These are phyloP conservation scores for Hemileccinum rubropunctum DNA, from an alignment of 768 basidiomycete genomes.

Conservation along the genomic window DNA sequence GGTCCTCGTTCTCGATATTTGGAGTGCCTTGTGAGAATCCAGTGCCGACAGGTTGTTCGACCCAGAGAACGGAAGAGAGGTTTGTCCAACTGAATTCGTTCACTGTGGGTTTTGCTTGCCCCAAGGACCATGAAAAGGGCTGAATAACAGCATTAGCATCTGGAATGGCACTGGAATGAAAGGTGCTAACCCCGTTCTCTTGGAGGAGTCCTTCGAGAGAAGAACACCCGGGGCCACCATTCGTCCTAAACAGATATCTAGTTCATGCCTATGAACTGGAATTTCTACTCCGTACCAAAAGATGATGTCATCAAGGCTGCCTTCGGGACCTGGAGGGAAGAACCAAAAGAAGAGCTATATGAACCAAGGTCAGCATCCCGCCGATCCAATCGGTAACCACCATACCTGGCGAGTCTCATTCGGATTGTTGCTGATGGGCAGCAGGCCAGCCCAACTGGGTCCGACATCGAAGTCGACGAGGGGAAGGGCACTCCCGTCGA, in stretches of 20 bases:
- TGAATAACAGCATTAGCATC: conserved; percentile 22
- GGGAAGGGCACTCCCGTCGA: conserved; percentile 63
- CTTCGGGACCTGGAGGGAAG: conserved; percentile 72
- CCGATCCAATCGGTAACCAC: neutral
- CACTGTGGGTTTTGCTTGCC: conserved; percentile 58
- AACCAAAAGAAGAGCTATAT: too few species aligned
- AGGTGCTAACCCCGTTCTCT: conserved; percentile 63
- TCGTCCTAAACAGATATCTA: conserved; percentile 48
- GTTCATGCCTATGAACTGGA: neutral
- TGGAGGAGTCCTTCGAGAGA: conserved; percentile 69
- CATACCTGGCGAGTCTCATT: conserved; percentile 67
- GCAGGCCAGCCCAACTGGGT: conserved; percentile 70
- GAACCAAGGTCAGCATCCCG: neutral
- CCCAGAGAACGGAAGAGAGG: conserved; percentile 67
- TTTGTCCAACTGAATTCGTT: conserved; percentile 81
- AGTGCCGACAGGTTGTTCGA: conserved; percentile 80
- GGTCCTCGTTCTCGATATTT: conserved; percentile 54
- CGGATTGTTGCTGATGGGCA: conserved; percentile 60
- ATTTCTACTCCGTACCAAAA: conserved; percentile 51
- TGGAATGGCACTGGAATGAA: conserved; percentile 17
- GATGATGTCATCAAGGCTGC: conserved; percentile 68
- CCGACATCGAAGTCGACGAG: conserved; percentile 72
- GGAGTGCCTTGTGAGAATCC: conserved; percentile 73
- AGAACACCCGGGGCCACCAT: conserved; percentile 80
- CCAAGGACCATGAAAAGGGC: conserved; percentile 67